phyloP scores from a whole-genome alignment of 2,329 filamentous ascomycete species.

The Cladobotryum mycophilum region DNA sequence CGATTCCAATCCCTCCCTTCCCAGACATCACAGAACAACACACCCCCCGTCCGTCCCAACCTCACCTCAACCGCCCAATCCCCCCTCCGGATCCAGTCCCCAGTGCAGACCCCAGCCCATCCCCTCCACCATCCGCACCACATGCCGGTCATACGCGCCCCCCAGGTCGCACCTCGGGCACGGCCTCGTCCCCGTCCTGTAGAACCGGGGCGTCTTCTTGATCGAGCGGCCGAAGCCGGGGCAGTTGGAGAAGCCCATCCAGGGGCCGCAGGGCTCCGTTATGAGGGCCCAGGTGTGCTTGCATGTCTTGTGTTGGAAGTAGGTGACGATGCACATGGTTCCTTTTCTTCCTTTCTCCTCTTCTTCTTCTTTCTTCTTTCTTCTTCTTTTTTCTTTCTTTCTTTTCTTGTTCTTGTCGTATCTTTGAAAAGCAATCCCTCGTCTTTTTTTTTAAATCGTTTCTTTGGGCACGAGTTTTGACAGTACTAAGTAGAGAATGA shows the following conservation, averaged over 20 bases:
- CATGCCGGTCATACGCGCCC: conserved; percentile 42
- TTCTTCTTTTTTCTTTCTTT: background rate
- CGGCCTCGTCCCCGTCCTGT: conserved; percentile 29
- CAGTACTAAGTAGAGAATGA: no score
- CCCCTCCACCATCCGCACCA: conserved; percentile 38
- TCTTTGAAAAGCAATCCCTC: background rate
- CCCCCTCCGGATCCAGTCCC: conserved; percentile 38
- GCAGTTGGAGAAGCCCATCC: conserved; percentile 46
- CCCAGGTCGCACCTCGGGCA: conserved; percentile 38
- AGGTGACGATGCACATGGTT: conserved; percentile 43
- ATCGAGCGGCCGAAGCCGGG: conserved; percentile 29
- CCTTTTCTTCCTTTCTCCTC: background rate
- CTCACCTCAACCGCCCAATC: conserved; percentile 32
- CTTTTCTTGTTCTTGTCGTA: background rate
- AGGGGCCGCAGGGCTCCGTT: conserved; percentile 39
- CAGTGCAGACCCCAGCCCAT: conserved; percentile 41
- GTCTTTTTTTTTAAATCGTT: background rate
- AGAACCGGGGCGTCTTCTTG: conserved; percentile 30
- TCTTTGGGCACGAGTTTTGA: background rate
- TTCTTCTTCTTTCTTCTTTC: background rate
- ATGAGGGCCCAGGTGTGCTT: conserved; percentile 48
- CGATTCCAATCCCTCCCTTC: no score
- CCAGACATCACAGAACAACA: conserved; percentile 24
- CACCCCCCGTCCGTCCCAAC: conserved; percentile 20
- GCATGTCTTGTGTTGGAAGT: conserved; percentile 44